Conservation (phyloP, 2,329 filamentous ascomycete genomes). For the Cadophora sp. region DNA sequence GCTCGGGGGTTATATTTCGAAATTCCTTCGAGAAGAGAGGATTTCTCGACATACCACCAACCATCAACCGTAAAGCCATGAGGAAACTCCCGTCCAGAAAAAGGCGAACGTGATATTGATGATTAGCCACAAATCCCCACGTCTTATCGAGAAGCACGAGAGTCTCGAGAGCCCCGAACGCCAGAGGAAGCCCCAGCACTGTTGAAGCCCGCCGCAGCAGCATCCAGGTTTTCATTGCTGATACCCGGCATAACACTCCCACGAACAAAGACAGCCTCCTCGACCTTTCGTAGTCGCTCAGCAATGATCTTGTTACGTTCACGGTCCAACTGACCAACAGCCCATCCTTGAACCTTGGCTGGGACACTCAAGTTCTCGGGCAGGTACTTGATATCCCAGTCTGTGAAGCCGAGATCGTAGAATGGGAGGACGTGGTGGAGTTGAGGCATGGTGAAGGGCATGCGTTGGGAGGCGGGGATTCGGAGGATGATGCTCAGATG, state of each 20-base stretch:
- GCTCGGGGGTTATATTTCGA: background rate
- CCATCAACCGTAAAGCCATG: background rate
- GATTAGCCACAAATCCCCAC: background rate
- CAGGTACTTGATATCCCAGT: conserved; percentile 36
- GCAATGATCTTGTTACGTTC: conserved; percentile 23
- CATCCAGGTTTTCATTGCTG: conserved; percentile 10
- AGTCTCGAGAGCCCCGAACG: background rate
- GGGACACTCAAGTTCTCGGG: conserved; percentile 26
- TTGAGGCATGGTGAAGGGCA: conserved; percentile 26
- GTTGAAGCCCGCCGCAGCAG: conserved; percentile 1
- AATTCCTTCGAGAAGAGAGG: no score
- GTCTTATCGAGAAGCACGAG: conserved; percentile 5
- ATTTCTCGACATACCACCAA: background rate
- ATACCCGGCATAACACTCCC: conserved; percentile 18
- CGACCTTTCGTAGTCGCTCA: conserved; percentile 15
- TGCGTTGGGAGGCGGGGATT: conserved; percentile 17
- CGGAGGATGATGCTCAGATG: conserved; percentile 11
- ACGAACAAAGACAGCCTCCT: conserved; percentile 18
- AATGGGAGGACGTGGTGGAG: conserved; percentile 38
- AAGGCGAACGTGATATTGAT: background rate
- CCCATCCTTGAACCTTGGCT: conserved; percentile 18
- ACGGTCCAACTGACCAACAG: conserved; percentile 18
- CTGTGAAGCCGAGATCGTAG: conserved; percentile 37
- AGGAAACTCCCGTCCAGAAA: background rate
- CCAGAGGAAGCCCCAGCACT: background rate